Conservation (phyloP, 495 filamentous ascomycete species). For the Extremus antarcticus region DNA sequence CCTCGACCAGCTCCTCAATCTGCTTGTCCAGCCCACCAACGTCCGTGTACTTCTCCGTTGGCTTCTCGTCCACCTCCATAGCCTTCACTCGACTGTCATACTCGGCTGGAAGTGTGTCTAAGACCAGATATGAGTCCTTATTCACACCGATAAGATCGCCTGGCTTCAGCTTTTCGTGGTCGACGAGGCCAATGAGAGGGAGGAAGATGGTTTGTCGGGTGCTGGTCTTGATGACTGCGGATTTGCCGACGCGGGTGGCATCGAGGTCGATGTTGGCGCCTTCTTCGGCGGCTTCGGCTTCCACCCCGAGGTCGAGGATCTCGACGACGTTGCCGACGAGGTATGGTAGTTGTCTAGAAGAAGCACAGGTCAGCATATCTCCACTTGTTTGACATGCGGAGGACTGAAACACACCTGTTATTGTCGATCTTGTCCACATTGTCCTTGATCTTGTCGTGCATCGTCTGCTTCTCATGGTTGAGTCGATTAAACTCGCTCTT, state of each 20-base stretch:
- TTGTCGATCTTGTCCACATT: conserved; percentile 98
- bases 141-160: conserved; percentile 97
- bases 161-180: conserved; percentile 84
- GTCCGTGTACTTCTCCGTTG: conserved; percentile 97
- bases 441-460: conserved; percentile 98
- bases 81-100: conserved; percentile 99
- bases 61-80: conserved; percentile 99
- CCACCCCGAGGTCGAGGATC: conserved; percentile 89
- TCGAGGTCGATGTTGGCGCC: conserved; percentile 98
- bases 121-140: conserved; percentile 97
- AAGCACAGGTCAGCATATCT: background rate
- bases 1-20: conserved; percentile 98
- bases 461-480: conserved; percentile 84
- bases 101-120: conserved; percentile 96
- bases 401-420: conserved; percentile 60
- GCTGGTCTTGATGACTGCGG: conserved; percentile 99
- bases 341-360: conserved; percentile 81
- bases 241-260: conserved; percentile 92
- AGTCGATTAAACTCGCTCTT: conserved; percentile 91
- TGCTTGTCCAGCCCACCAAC: conserved; percentile 97
- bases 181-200: conserved; percentile 92
- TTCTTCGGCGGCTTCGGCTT: conserved; percentile 90
- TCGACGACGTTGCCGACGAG: conserved; percentile 98
- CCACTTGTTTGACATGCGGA: background rate
- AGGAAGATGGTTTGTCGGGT: conserved; percentile 98